Conservation (phyloP, 1,284 basidiomycete species). For the Hymenochaete sp. region DNA sequence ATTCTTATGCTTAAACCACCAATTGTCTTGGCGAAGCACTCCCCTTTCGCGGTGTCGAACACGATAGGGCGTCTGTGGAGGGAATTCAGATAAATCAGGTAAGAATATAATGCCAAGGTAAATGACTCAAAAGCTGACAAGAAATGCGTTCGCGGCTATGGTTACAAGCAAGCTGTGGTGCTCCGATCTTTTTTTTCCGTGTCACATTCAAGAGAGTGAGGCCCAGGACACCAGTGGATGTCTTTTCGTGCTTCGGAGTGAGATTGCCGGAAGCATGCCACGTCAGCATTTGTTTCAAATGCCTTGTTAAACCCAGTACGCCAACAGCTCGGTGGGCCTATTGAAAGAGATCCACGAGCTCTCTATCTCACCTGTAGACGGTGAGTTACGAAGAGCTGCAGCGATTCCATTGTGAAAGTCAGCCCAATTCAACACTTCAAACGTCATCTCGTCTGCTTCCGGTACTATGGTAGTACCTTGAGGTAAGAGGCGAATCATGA, state of each 20-base stretch:
- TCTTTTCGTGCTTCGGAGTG: constrained; percentile 90
- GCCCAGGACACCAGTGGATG: constrained; percentile 87
- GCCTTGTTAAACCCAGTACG: constrained; percentile 90
- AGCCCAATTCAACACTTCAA: constrained; percentile 80
- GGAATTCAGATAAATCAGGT: no score
- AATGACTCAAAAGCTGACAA: no score
- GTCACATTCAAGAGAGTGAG: no score
- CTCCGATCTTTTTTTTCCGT: no score
- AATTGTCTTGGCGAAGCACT: no score
- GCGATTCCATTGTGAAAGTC: constrained; percentile 98
- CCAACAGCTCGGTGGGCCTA: constrained; percentile 75
- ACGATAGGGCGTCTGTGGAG: no score
- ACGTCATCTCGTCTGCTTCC: constrained; percentile 55
- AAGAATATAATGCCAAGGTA: no score
- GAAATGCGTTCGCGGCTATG: no score
- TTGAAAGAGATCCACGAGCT: constrained; percentile 94
- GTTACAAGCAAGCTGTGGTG: no score
- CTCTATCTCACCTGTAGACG: constrained; percentile 70
- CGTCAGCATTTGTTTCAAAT: constrained; percentile 79
- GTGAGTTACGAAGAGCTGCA: constrained; percentile 76
- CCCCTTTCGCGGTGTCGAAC: no score
- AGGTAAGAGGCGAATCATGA: constrained; percentile 64
- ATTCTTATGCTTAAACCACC: no score
- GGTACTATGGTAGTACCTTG: constrained; percentile 55
- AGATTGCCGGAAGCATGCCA: constrained; percentile 90